Evolutionary conservation across 768 basidiomycete genomes (phyloP).

Genomic region (Phlebiopsis gigantea): DNA sequence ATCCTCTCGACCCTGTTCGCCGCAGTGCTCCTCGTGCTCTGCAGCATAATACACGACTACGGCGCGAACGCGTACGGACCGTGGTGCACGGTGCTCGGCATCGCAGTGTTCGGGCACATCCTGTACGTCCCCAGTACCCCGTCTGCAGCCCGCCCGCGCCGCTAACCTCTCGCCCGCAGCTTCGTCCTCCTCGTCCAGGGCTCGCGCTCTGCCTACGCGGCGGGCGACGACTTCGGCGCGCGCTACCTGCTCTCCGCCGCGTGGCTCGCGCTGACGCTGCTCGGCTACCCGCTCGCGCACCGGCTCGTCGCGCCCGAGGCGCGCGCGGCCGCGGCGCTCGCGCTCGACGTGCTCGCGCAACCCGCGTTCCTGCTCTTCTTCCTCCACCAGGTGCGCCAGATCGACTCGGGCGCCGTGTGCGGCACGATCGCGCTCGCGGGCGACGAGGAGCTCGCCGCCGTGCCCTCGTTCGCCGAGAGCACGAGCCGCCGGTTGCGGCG

Average conservation of each 20-base stretch:
- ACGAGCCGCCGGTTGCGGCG: not conserved
- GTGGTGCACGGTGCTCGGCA: constrained; percentile 38
- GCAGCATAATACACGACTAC: constrained; percentile 34
- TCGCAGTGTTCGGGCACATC: constrained; percentile 42
- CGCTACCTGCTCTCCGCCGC: constrained; percentile 29
- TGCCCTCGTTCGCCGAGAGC: not conserved
- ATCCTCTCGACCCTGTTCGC: constrained; percentile 39
- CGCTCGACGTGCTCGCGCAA: constrained; percentile 31
- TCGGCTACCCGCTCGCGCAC: constrained; percentile 45
- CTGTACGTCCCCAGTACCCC: constrained; percentile 30
- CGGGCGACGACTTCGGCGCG: constrained; percentile 14
- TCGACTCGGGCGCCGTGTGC: constrained; percentile 3
- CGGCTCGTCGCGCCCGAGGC: constrained; percentile 41
- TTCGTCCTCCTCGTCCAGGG: constrained; percentile 22
- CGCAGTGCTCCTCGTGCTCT: constrained; percentile 35
- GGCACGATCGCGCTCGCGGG: constrained; percentile 4
- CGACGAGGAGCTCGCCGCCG: not conserved
- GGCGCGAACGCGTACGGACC: constrained; percentile 45
- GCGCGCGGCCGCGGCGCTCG: constrained; percentile 42
- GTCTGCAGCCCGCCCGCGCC: not conserved
- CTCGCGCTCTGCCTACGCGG: constrained; percentile 17
- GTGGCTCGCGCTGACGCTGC: constrained; percentile 36
- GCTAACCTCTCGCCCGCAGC: constrained; percentile 15
- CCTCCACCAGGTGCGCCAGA: constrained; percentile 16
- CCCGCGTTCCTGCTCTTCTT: constrained; percentile 28